phyloP scores from a whole-genome alignment of 2,329 filamentous ascomycete species.

The Paramyrothecium sp. region DNA sequence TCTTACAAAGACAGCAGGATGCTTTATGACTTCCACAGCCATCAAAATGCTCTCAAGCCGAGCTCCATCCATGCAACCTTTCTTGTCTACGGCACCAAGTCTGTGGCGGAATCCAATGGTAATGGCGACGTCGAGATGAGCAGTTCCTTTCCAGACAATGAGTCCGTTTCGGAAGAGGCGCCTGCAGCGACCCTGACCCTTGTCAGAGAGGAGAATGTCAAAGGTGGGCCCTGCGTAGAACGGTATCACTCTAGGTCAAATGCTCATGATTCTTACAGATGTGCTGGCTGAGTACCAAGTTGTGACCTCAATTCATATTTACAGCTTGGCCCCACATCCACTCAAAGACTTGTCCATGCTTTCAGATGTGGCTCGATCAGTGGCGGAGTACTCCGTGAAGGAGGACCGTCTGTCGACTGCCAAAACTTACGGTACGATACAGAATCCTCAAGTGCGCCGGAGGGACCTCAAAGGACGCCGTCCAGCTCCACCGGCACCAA shows the following conservation, averaged over 20 bases:
- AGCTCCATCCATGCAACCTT: constrained; percentile 90
- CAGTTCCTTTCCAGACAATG: constrained; percentile 58
- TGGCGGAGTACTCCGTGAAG: constrained; percentile 51
- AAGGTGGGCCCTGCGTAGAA: constrained; percentile 44
- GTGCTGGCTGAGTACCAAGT: constrained; percentile 66
- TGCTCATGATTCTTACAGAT: constrained; percentile 42
- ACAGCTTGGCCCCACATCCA: constrained; percentile 73
- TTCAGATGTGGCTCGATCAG: constrained; percentile 65
- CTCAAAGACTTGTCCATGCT: constrained; percentile 70
- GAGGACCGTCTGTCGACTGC: constrained; percentile 60
- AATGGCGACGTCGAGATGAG: constrained; percentile 70
- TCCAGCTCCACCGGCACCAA: constrained; percentile 19
- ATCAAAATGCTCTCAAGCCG: constrained; percentile 78
- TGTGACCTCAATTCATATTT: constrained; percentile 81
- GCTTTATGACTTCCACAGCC: constrained; percentile 83
- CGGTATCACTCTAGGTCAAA: neutral
- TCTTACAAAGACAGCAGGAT: constrained; percentile 56
- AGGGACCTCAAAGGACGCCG: constrained; percentile 40
- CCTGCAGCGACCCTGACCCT: constrained; percentile 62
- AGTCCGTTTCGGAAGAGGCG: constrained; percentile 46
- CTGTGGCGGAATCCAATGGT: constrained; percentile 32
- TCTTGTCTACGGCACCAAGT: constrained; percentile 71
- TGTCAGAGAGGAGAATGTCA: constrained; percentile 69
- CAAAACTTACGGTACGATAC: constrained; percentile 70
- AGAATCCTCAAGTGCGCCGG: constrained; percentile 64